These are phyloP conservation scores for Furcasterigmium furcatum DNA, from an alignment of 2,329 filamentous ascomycete genomes.

Conservation along the genomic window DNA sequence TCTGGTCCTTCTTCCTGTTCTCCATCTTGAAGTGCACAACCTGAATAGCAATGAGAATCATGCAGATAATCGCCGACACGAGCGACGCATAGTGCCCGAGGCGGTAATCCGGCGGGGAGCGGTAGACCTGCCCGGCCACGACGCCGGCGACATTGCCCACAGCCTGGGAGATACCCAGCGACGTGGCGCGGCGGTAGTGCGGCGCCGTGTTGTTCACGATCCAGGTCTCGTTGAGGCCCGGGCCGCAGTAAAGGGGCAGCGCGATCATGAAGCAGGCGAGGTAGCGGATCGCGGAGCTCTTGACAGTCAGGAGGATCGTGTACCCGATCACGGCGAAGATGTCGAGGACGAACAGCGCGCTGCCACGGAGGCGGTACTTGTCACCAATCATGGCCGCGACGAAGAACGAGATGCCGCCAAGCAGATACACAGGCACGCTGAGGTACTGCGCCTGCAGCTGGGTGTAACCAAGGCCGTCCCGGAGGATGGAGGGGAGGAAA, in stretches of 20 bases:
- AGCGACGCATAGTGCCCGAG: conserved; percentile 20
- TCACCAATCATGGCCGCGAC: conserved; percentile 41
- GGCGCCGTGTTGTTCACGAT: conserved; percentile 40
- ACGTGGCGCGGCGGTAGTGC: conserved; percentile 40
- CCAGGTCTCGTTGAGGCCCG: conserved; percentile 48
- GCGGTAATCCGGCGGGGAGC: conserved; percentile 22
- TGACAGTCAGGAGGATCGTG: conserved; percentile 37
- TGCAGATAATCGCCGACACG: conserved; percentile 8
- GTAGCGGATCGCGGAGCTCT: conserved; percentile 40
- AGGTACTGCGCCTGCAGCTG: conserved; percentile 46
- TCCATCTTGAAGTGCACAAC: conserved; percentile 5
- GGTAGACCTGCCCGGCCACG: conserved; percentile 11
- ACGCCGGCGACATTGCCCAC: conserved; percentile 46
- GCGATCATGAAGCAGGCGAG: conserved; percentile 48
- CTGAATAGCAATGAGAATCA: conserved; percentile 7
- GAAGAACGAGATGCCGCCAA: conserved; percentile 42
- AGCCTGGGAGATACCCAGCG: conserved; percentile 42
- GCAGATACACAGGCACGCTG: conserved; percentile 52
- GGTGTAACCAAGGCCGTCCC: conserved; percentile 42
- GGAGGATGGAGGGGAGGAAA: conserved; percentile 53
- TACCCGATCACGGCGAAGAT: conserved; percentile 45
- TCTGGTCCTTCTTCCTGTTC: conserved; percentile 10
- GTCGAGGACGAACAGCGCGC: conserved; percentile 55
- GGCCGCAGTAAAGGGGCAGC: conserved; percentile 42
- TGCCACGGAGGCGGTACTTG: conserved; percentile 23